Percentiles rank a stretch among this genome's conserved stretches.
Conservation (phyloP, 768 basidiomycete species). For the Hirschioporus abietinus region DNA sequence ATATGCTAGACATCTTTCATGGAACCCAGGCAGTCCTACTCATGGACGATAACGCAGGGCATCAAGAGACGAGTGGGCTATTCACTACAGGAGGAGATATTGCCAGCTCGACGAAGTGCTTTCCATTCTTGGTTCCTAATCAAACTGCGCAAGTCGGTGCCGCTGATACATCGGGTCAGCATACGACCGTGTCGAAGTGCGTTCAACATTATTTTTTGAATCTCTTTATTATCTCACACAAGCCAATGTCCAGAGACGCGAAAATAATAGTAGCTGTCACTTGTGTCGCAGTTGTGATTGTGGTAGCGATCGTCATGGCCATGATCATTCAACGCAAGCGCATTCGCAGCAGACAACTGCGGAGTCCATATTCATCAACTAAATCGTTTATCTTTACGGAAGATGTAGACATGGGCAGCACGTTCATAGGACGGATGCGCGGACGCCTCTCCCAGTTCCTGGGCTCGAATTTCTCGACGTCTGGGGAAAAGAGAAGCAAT, state of each 20-base stretch:
- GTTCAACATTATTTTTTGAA: slow-evolving; percentile 10
- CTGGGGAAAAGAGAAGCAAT: background rate
- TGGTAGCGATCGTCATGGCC: slow-evolving; percentile 37
- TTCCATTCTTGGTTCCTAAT: slow-evolving; percentile 15
- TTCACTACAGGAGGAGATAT: slow-evolving; percentile 32
- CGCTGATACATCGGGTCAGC: slow-evolving; percentile 8
- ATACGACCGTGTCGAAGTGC: background rate
- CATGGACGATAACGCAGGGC: slow-evolving; percentile 34
- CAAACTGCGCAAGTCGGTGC: slow-evolving; percentile 1
- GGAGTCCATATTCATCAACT: background rate
- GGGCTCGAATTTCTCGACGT: background rate
- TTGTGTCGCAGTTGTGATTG: slow-evolving; percentile 33
- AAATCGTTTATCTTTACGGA: background rate
- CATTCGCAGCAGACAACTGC: slow-evolving; percentile 22
- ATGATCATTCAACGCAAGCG: slow-evolving; percentile 39
- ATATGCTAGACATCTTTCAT: slow-evolving; percentile 34
- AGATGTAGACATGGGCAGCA: background rate
- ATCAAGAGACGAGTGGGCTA: slow-evolving; percentile 37
- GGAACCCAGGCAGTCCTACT: slow-evolving; percentile 38
- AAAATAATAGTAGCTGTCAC: slow-evolving; percentile 40
- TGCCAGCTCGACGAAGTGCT: slow-evolving; percentile 22
- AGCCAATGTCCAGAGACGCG: slow-evolving; percentile 27
- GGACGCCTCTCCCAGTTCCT: background rate
- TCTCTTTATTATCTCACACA: slow-evolving; percentile 1
- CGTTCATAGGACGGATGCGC: background rate